Conservation (phyloP, 139 green algal species). For the Asterochloris sp. region DNA sequence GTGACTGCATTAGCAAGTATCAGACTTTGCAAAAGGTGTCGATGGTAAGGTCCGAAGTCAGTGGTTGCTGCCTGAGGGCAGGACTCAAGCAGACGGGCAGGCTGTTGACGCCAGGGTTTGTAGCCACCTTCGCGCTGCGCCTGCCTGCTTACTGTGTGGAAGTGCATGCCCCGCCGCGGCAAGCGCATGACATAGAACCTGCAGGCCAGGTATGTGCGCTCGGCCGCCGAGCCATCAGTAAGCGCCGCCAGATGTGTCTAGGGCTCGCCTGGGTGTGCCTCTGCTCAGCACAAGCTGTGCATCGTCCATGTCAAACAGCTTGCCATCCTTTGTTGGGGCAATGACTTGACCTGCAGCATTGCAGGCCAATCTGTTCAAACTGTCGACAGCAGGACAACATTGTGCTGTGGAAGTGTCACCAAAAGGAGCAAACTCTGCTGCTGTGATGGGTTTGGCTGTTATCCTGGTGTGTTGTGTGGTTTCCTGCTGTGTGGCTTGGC, state of each 20-base stretch:
- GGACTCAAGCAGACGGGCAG: no score
- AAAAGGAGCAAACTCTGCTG: constrained; percentile 60
- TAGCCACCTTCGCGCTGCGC: no score
- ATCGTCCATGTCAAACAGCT: constrained; percentile 62
- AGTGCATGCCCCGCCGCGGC: constrained; percentile 51
- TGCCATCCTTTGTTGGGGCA: constrained; percentile 55
- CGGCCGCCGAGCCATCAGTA: background rate
- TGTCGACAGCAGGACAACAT: background rate
- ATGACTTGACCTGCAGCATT: constrained; percentile 38
- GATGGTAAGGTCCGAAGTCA: no score
- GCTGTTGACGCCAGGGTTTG: no score
- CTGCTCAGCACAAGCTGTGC: constrained; percentile 60
- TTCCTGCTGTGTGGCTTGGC: background rate
- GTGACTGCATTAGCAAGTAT: no score
- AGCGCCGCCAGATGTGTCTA: background rate
- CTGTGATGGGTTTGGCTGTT: constrained; percentile 39
- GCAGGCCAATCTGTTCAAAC: background rate
- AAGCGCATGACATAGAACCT: constrained; percentile 97
- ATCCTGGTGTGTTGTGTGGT: constrained; percentile 10
- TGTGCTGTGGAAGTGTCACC: constrained; percentile 39
- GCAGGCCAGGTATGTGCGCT: background rate
- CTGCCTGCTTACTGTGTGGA: constrained; percentile 40
- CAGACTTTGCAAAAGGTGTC: no score
- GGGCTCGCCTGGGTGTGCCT: constrained; percentile 54
- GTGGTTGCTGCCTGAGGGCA: no score